Conservation (phyloP, 306 rosid genomes). For the Dicorynia guianensis region DNA sequence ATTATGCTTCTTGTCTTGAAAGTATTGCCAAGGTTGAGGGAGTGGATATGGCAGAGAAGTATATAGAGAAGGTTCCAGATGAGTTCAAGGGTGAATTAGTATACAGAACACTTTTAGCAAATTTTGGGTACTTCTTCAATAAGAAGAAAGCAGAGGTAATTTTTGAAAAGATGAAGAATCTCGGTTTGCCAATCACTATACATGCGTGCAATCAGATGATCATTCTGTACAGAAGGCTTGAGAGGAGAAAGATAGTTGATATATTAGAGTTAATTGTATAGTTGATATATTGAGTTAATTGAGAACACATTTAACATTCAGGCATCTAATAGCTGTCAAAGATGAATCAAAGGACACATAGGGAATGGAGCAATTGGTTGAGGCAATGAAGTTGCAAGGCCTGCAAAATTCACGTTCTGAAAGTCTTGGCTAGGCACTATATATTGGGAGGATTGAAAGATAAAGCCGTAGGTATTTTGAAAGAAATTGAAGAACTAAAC, state of each 20-base stretch:
- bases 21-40: conserved; percentile 28
- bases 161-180: conserved; percentile 27
- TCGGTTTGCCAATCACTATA: conserved; percentile 24
- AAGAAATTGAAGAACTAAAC: conserved; percentile 28
- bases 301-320: conserved; percentile 34
- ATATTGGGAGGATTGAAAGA: conserved; percentile 36
- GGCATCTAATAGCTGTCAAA: conserved; percentile 18
- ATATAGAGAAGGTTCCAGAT: conserved; percentile 27
- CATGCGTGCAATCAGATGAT: conserved; percentile 38
- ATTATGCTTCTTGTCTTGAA: conserved; percentile 39
- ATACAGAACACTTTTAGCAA: conserved; percentile 25
- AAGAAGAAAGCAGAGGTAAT: conserved; percentile 34
- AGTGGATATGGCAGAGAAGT: conserved; percentile 31
- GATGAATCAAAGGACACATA: neutral
- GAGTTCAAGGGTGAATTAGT: conserved; percentile 14
- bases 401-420: conserved; percentile 12
- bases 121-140: conserved; percentile 6
- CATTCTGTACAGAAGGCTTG: conserved; percentile 31
- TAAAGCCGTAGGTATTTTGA: conserved; percentile 27
- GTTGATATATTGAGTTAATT: too few species aligned
- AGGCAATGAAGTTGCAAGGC: conserved; percentile 36
- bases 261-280: conserved; percentile 29
- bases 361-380: conserved; percentile 30
- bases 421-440: conserved; percentile 15
- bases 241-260: conserved; percentile 14